phyloP scores from a whole-genome alignment of 2,329 filamentous ascomycete genomes.

The Diaporthe longicolla region DNA sequence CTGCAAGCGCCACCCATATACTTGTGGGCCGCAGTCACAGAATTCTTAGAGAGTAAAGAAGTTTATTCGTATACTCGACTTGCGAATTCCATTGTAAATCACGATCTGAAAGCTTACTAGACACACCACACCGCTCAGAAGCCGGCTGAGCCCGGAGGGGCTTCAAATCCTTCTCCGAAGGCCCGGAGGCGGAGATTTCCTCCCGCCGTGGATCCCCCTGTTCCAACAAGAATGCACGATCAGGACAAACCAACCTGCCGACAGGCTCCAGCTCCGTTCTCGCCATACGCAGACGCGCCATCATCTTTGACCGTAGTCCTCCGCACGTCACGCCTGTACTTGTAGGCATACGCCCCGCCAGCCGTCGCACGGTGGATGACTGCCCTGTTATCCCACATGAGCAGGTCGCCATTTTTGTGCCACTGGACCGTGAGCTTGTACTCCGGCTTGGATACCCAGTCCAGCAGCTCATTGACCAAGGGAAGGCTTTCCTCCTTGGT shows the following conservation, averaged over 20 bases:
- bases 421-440: slow-evolving; percentile 41
- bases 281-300: slow-evolving; percentile 6
- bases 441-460: slow-evolving; percentile 37
- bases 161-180: too few relatives aligned
- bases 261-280: slow-evolving; percentile 3
- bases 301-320: slow-evolving; percentile 24
- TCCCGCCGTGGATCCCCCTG: background rate
- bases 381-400: slow-evolving; percentile 44
- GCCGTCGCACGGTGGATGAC: slow-evolving; percentile 42
- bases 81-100: background rate
- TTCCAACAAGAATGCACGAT: slow-evolving; percentile 7
- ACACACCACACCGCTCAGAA: background rate
- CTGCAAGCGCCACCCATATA: background rate
- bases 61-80: background rate
- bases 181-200: background rate
- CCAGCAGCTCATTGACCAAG: slow-evolving; percentile 48
- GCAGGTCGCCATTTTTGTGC: slow-evolving; percentile 42
- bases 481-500: slow-evolving; percentile 49
- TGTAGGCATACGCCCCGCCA: slow-evolving; percentile 11
- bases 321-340: slow-evolving; percentile 17
- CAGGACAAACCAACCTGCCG: slow-evolving; percentile 11
- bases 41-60: background rate
- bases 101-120: background rate
- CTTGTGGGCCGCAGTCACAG: background rate
- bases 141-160: background rate